Percentiles rank a stretch among this genome's conserved stretches.
These are phyloP conservation scores for Lodderomyces elongisporus DNA, from an alignment of 1,139 yeast genomes.

Conservation along the genomic window DNA sequence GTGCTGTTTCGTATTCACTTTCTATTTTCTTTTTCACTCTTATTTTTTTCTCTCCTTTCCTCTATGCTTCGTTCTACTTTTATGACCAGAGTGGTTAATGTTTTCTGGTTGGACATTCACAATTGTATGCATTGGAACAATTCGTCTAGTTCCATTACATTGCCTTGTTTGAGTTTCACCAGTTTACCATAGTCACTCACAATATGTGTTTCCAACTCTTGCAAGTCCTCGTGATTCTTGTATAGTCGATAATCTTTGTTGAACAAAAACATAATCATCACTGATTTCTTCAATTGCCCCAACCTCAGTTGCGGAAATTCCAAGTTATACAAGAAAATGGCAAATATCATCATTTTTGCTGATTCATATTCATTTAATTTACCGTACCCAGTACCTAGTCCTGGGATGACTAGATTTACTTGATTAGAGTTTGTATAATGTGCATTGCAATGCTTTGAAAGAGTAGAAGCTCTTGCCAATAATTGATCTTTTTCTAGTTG, in stretches of 20 bases:
- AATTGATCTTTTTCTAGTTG: too few relatives aligned
- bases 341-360: constrained; percentile 20
- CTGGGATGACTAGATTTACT: constrained; percentile 22
- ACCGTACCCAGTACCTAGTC: constrained; percentile 28
- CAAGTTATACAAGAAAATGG: constrained; percentile 16
- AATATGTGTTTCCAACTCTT: constrained; percentile 11
- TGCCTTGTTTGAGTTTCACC: constrained; percentile 3
- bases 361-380: constrained; percentile 15
- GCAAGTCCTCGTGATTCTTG: constrained; percentile 11
- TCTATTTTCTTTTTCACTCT: too few relatives aligned
- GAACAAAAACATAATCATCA: constrained; percentile 17
- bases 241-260: constrained; percentile 18
- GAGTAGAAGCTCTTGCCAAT: too few relatives aligned
- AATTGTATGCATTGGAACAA: constrained; percentile 13
- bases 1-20: too few relatives aligned
- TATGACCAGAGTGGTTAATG: too few relatives aligned
- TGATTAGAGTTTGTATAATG: not conserved
- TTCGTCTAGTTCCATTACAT: constrained; percentile 13
- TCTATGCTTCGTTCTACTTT: too few relatives aligned
- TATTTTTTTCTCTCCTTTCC: too few relatives aligned
- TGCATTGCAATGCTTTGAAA: not conserved
- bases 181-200: constrained; percentile 12
- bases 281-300: constrained; percentile 13
- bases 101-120: not conserved
- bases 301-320: constrained; percentile 5